A percentile compares a stretch with the other conserved stretches of the same genome.
Conservation (phyloP, 257 asterid genomes). For the Gentiana straminea region DNA sequence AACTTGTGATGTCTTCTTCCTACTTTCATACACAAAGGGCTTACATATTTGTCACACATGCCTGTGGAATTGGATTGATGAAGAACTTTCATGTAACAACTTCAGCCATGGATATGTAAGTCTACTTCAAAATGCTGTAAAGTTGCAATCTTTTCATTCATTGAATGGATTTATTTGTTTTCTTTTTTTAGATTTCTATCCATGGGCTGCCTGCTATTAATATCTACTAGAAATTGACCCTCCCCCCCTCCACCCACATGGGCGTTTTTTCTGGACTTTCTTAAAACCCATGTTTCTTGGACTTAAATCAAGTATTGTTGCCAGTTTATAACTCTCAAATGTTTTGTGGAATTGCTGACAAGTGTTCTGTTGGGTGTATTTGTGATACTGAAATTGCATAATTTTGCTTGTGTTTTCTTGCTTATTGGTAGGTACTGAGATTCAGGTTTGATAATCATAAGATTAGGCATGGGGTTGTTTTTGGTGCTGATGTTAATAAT, state of each 20-base stretch:
- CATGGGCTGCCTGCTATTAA: background rate
- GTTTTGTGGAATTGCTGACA: background rate
- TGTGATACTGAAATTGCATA: background rate
- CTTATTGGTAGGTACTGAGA: constrained; percentile 6
- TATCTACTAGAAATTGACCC: too few relatives aligned
- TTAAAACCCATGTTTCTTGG: too few relatives aligned
- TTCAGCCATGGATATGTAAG: background rate
- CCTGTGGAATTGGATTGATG: background rate
- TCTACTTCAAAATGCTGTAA: constrained; percentile 1
- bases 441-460: background rate
- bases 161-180: background rate
- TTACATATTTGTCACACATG: constrained; percentile 1
- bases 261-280: too few relatives aligned
- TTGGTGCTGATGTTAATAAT: constrained; percentile 21
- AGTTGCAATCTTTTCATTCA: background rate
- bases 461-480: constrained; percentile 15
- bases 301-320: too few relatives aligned
- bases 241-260: too few relatives aligned
- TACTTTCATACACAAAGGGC: background rate
- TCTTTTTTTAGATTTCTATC: background rate
- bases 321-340: too few relatives aligned
- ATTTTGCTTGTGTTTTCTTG: constrained; percentile 3
- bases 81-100: background rate
- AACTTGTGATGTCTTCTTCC: background rate
- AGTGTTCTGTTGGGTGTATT: background rate